A percentile compares a stretch with the other conserved stretches of the same genome.
phyloP scores from a whole-genome alignment of 176 grass and related monocot genomes.

The Poa pratensis region DNA sequence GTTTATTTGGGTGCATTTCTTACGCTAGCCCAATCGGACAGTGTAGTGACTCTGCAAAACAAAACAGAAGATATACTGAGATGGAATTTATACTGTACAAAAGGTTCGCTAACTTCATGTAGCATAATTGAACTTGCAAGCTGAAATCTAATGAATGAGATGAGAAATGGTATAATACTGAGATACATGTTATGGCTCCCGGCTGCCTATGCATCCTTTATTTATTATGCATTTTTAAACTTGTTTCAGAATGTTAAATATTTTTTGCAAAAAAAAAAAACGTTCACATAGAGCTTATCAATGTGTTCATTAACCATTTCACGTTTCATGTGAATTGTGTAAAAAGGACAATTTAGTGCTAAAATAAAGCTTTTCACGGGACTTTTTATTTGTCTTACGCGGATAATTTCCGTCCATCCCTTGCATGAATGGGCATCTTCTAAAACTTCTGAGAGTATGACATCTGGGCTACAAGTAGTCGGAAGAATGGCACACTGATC shows the following conservation, averaged over 20 bases:
- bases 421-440: conserved; percentile 7
- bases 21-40: not conserved
- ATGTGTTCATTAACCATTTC: too few relatives aligned
- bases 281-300: too few relatives aligned
- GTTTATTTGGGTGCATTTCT: conserved; percentile 38
- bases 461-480: not conserved
- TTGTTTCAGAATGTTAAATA: too few relatives aligned
- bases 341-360: too few relatives aligned
- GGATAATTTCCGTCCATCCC: conserved; percentile 22
- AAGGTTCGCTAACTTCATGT: conserved; percentile 24
- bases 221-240: too few relatives aligned
- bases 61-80: conserved; percentile 3
- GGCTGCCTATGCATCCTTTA: too few relatives aligned
- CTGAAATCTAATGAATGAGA: too few relatives aligned
- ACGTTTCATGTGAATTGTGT: too few relatives aligned
- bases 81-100: conserved; percentile 35
- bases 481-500: not conserved
- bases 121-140: conserved; percentile 5
- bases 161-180: too few relatives aligned
- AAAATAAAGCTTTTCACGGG: too few relatives aligned
- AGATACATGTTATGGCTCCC: too few relatives aligned
- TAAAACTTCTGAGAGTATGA: not conserved
- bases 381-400: not conserved
- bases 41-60: conserved; percentile 19
- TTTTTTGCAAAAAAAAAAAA: too few relatives aligned